Conservation (phyloP, 176 grass and related monocot species). For the Juncus inflexus region DNA sequence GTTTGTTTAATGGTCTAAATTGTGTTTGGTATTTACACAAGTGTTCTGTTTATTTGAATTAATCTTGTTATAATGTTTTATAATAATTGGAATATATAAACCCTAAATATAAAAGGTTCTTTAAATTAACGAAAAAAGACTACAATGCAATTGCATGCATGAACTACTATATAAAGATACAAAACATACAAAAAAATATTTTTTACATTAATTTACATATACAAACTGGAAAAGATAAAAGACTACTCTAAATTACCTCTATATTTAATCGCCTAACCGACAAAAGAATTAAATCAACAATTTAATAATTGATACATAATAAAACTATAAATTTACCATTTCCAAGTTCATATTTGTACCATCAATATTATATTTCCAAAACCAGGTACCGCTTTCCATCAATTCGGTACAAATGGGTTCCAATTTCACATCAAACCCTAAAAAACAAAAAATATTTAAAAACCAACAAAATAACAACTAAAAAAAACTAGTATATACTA, state of each 20-base stretch:
- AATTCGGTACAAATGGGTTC: constrained; percentile 47
- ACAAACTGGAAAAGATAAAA: too few relatives aligned
- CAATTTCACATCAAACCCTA: constrained; percentile 61
- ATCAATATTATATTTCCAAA: constrained; percentile 64
- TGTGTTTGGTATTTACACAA: not conserved
- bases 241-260: too few relatives aligned
- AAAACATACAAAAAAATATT: too few relatives aligned
- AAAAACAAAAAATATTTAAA: constrained; percentile 5
- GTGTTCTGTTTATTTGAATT: not conserved
- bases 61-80: not conserved
- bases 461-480: not conserved
- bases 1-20: not conserved
- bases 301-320: not conserved
- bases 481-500: constrained; percentile 3
- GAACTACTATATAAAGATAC: too few relatives aligned
- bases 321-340: constrained; percentile 56
- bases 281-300: not conserved
- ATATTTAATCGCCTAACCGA: too few relatives aligned
- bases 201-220: too few relatives aligned
- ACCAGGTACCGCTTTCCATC: constrained; percentile 67
- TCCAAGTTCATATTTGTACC: constrained; percentile 64
- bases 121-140: too few relatives aligned
- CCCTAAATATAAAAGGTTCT: too few relatives aligned
- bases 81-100: too few relatives aligned
- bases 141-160: not conserved